phyloP scores from a whole-genome alignment of 768 basidiomycete species.

The Tulasnella sp. region DNA sequence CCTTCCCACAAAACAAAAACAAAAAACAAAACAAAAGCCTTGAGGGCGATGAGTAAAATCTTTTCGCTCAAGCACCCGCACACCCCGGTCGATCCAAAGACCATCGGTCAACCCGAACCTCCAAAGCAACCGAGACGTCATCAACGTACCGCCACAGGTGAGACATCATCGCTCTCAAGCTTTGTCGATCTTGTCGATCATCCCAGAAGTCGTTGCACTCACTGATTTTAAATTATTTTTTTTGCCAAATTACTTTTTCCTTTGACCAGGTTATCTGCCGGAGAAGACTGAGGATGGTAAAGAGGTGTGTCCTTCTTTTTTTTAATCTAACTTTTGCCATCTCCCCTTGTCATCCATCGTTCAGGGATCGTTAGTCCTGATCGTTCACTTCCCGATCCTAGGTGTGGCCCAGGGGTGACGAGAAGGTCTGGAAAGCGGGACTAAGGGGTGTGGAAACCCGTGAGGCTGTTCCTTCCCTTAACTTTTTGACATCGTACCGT shows the following conservation, averaged over 20 bases:
- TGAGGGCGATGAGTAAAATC: too few species aligned
- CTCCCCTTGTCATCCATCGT: too few species aligned
- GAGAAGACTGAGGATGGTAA: constrained; percentile 64
- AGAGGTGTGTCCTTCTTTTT: constrained; percentile 29
- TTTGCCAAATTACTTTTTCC: too few species aligned
- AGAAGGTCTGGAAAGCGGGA: constrained; percentile 25
- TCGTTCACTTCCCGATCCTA: too few species aligned
- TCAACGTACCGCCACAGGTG: constrained; percentile 43
- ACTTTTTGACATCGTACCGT: neutral
- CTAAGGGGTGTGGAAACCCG: constrained; percentile 17
- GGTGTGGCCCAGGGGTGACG: constrained; percentile 76
- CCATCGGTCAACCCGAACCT: constrained; percentile 50
- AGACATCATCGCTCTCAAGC: neutral
- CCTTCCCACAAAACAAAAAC: too few species aligned
- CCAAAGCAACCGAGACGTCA: constrained; percentile 36
- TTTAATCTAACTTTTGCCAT: neutral
- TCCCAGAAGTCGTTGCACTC: too few species aligned
- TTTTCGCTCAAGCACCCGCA: neutral
- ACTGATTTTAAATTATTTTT: too few species aligned
- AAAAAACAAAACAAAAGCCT: too few species aligned
- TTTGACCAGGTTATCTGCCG: constrained; percentile 53
- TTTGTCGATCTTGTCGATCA: neutral
- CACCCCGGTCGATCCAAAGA: constrained; percentile 41
- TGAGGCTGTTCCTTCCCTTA: neutral
- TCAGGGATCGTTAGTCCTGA: too few species aligned